Base-by-base conservation (phyloP, 2,329 filamentous ascomycete genomes). In the Exophiala viscosa region DNA sequence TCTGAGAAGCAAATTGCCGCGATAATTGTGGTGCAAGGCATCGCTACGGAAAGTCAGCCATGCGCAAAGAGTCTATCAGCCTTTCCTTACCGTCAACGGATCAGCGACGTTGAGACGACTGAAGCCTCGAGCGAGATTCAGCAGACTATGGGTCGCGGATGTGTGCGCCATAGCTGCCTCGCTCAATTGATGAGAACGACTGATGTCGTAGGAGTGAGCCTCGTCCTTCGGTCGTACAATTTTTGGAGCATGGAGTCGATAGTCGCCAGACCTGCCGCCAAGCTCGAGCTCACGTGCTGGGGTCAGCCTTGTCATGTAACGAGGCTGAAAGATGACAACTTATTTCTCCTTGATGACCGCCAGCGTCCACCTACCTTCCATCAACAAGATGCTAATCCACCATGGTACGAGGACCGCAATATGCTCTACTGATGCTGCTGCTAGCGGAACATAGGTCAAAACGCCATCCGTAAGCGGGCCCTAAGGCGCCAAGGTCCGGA, bases 1-100 rank as follows among this genome's bases (percentile, higher is more conserved):
- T 66, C 54, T 77, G 74, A 49, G 77, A 79, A 36, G 76, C 75
- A 71, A 79, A 77, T 59, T 73, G 71, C 52, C 73, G 71, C 57
- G 69, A 66, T 36, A 72, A 61, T 40, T 65, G 60, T 43, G 69
- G 67, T 57, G 68, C 67, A 45, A 69, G 66, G 65, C 73, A 68
- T 69, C 78, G 76, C 70, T 80, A 35, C 58, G 48, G 60, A 62
- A 66, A 67, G 60, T 56, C 35, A 60, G 47, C 45, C 13, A 14
- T 32, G 23, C 31, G n/a, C 20, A 43, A 8, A 15, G 32, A 42
- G 23, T 4, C 14, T 32, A n/a, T 15, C 31, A 31, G 20, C 17
- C 3, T 43, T 44, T 10, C 10, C 41, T 67, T 65, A 73, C 70
- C 52, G 66, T 69, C 53, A 72, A 60, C 40, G 67, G 69, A 57